Percentiles rank a stretch among this genome's conserved stretches.
These are phyloP conservation scores for Candida alai DNA, from an alignment of 805 yeast genomes.

Conservation along the genomic window DNA sequence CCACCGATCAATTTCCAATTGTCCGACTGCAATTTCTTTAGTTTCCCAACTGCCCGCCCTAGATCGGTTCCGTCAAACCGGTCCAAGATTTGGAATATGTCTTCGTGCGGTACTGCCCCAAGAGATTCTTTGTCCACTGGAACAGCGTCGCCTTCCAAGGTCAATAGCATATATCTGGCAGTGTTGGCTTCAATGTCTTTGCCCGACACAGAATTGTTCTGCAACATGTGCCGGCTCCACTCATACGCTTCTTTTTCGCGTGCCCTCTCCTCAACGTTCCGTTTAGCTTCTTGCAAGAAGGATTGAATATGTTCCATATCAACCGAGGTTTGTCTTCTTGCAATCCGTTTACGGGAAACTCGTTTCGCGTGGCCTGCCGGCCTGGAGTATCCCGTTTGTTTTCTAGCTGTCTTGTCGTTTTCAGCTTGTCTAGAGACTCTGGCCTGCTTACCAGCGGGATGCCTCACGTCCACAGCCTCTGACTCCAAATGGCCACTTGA, in stretches of 20 bases:
- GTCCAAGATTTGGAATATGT: constrained; percentile 38
- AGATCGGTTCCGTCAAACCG: constrained; percentile 33
- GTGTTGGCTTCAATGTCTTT: constrained; percentile 7
- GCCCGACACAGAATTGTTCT: background rate
- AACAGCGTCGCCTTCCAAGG: constrained; percentile 32
- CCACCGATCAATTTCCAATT: constrained; percentile 58
- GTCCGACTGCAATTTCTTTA: constrained; percentile 40
- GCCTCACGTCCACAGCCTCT: background rate
- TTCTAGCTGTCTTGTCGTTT: no score
- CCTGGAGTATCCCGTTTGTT: no score
- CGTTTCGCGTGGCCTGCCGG: no score
- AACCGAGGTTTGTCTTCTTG: no score
- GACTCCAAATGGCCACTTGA: background rate
- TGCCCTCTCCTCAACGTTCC: constrained; percentile 41
- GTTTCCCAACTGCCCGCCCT: constrained; percentile 26
- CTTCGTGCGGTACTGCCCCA: constrained; percentile 35
- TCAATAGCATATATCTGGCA: constrained; percentile 27
- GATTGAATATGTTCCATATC: constrained; percentile 15
- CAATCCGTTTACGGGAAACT: no score
- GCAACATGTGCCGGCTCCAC: constrained; percentile 38
- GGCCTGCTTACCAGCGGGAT: no score
- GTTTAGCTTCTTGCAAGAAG: constrained; percentile 43
- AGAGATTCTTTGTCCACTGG: constrained; percentile 36
- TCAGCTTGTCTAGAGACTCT: no score
- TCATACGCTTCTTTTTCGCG: constrained; percentile 50